phyloP scores from a whole-genome alignment of 2,329 filamentous ascomycete genomes.

The Penicillium hesseltinei region DNA sequence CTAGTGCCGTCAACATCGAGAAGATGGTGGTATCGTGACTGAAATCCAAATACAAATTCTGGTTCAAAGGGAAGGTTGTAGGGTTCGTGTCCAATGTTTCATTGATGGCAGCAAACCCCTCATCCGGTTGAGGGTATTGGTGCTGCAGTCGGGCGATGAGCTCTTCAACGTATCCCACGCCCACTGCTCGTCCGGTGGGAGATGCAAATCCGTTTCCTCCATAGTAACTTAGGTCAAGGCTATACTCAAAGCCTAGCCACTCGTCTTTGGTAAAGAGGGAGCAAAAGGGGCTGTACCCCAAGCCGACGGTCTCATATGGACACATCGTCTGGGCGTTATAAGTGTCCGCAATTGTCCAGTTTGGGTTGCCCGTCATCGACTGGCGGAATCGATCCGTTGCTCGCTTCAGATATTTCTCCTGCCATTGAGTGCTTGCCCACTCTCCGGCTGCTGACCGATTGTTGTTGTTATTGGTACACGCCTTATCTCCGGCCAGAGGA shows the following conservation, averaged over 20 bases:
- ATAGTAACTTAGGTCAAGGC: constrained; percentile 64
- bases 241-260: constrained; percentile 71
- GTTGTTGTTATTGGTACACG: constrained; percentile 61
- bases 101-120: constrained; percentile 47
- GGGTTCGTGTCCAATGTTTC: constrained; percentile 51
- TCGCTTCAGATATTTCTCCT: constrained; percentile 62
- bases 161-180: constrained; percentile 71
- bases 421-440: constrained; percentile 53
- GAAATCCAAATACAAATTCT: constrained; percentile 74
- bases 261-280: constrained; percentile 72
- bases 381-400: constrained; percentile 59
- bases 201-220: constrained; percentile 62
- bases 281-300: constrained; percentile 73
- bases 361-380: constrained; percentile 54
- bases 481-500: constrained; percentile 60
- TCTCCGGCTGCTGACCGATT: constrained; percentile 21
- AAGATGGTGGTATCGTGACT: constrained; percentile 74
- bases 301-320: constrained; percentile 74
- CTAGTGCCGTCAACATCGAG: constrained; percentile 68
- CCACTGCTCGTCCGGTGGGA: constrained; percentile 67
- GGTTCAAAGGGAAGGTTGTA: constrained; percentile 70
- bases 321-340: constrained; percentile 71
- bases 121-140: constrained; percentile 22
- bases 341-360: constrained; percentile 63
- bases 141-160: constrained; percentile 63